Evolutionary conservation across 331 rosid genomes (phyloP), one percentile per base, ranked within the genome.

Genomic region (Prunus yedoensis): DNA sequence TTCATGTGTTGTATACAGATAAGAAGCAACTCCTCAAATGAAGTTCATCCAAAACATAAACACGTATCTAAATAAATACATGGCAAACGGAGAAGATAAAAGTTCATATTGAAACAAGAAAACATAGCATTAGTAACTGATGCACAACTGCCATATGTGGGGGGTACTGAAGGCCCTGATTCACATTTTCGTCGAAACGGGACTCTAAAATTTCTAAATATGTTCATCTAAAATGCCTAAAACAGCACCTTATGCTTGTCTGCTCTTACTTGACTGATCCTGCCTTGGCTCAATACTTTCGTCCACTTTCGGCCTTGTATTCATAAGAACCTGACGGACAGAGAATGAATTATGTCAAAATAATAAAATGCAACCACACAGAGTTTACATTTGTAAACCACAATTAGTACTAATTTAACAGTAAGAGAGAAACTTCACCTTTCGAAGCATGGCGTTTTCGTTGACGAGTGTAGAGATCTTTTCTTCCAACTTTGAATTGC

Each of bases 371-470:
- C 43, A 6, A 16, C 63, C 17, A 57, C 52, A 64, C n/a, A 62
- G 1, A 54, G 38, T 15, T 58, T 38, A 17, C 2, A 30, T 28
- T 28, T 16, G 68, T 63, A 63, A 63, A 32, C 68, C 3, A 5
- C 25, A 63, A 9, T 13, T 46, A 75, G 62, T 15, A 65, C 8
- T 21, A 30, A 28, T 68, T 47, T 54, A 9, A 49, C 10, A 12
- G 45, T 13, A n/a, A 1, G 15, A 21, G 8, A 60, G 38, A 18
- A 17, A 59, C 32, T 16, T 77, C 70, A 87, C 91, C 93, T 88
- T 90, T 0, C 93, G 82, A 35, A 88, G 90, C 96, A 88, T 87
- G 54, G 89, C 51, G 83, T 90, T 90, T 66, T 90, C 96, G 75
- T 90, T 90, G 72, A 74, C 72, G 64, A 90, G 70, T 58, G 96